Evolutionary conservation across 352 stramenopile genomes (phyloP).

Genomic region (Pythium phragmiticola): DNA sequence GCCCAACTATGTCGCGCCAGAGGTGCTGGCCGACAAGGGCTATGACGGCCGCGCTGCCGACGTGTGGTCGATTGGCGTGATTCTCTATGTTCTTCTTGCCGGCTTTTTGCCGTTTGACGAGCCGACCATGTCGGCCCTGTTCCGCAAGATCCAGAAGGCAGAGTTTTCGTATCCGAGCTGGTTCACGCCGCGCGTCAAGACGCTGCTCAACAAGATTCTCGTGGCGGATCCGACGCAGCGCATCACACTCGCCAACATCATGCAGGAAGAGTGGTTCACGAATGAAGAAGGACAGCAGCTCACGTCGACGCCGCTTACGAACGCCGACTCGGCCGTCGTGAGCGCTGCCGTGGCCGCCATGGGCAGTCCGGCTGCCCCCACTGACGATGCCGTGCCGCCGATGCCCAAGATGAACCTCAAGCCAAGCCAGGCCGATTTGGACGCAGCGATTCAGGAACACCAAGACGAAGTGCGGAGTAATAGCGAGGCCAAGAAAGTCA

Average conservation of each 20-base stretch:
- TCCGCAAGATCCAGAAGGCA: conserved; percentile 96
- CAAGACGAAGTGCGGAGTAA: conserved; percentile 59
- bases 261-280: conserved; percentile 88
- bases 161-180: conserved; percentile 94
- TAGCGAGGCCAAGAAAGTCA: conserved; percentile 54
- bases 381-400: conserved; percentile 12
- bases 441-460: conserved; percentile 81
- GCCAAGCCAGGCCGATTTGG: conserved; percentile 80
- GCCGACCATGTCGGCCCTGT: conserved; percentile 93
- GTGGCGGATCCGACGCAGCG: conserved; percentile 90
- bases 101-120: conserved; percentile 96
- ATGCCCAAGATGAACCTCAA: conserved; percentile 65
- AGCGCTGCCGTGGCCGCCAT: conserved; percentile 18
- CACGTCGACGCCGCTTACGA: conserved; percentile 4
- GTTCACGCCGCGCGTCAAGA: conserved; percentile 89
- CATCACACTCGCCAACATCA: conserved; percentile 87
- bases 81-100: conserved; percentile 95
- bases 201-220: conserved; percentile 91
- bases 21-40: conserved; percentile 93
- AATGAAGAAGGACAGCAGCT: conserved; percentile 42
- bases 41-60: conserved; percentile 92
- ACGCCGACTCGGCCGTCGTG: conserved; percentile 23
- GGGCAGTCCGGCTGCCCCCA: neutral
- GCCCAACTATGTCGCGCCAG: conserved; percentile 95
- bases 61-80: conserved; percentile 99